Percentiles rank a stretch among this genome's conserved stretches.
Evolutionary conservation across 441 rosid genomes (phyloP).

Genomic region (Adansonia gregorii): DNA sequence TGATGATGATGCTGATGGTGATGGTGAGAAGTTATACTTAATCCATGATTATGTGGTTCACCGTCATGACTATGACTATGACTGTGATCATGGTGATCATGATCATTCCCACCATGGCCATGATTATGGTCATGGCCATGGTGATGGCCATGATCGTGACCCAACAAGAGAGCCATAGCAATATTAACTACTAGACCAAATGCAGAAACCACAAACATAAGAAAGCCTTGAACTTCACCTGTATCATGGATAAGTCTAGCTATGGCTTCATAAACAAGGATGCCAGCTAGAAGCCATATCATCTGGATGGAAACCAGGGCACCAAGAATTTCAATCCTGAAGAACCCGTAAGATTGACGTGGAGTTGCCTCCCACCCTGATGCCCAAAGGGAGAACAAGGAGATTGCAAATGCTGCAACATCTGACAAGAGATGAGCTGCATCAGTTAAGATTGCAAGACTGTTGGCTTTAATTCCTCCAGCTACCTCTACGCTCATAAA

Average conservation of each 20-base stretch:
- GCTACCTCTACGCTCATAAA: neutral
- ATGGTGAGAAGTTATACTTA: constrained; percentile 27
- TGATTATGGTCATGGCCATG: constrained; percentile 15
- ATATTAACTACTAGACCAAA: constrained; percentile 14
- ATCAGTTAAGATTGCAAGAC: constrained; percentile 8
- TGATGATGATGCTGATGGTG: constrained; percentile 32
- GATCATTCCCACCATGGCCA: constrained; percentile 21
- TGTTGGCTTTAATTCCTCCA: constrained; percentile 11
- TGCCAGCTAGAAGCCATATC: constrained; percentile 18
- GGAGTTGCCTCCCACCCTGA: constrained; percentile 77
- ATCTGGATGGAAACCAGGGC: constrained; percentile 7
- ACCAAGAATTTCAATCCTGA: constrained; percentile 26
- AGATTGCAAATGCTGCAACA: constrained; percentile 71
- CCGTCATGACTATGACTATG: constrained; percentile 27
- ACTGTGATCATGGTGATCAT: constrained; percentile 27
- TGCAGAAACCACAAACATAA: constrained; percentile 4
- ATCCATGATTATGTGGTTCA: constrained; percentile 28
- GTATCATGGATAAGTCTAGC: constrained; percentile 17
- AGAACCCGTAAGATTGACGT: constrained; percentile 69
- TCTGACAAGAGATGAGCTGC: constrained; percentile 56
- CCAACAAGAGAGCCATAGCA: constrained; percentile 14
- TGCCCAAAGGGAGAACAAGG: constrained; percentile 70
- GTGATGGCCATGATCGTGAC: constrained; percentile 8
- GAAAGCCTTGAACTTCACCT: constrained; percentile 7
- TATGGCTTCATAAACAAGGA: constrained; percentile 14